Evolutionary conservation across 805 yeast genomes (phyloP).

Genomic region (Wickerhamiella azymoides): DNA sequence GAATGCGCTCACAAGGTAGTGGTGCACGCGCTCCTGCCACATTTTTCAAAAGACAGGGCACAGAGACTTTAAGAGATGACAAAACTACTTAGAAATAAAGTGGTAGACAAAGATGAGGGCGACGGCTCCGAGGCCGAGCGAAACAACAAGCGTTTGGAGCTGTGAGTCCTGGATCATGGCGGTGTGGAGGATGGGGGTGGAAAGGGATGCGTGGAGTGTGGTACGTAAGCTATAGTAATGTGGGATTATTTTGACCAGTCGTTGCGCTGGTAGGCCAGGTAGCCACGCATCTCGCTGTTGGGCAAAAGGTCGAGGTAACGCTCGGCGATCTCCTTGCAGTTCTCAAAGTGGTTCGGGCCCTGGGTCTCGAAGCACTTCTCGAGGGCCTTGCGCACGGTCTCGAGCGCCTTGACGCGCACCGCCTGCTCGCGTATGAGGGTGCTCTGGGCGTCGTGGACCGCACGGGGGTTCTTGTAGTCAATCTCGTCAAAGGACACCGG

Average conservation of each 20-base stretch:
- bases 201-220: neutral
- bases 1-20: slow-evolving; percentile 16
- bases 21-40: slow-evolving; percentile 18
- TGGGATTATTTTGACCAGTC: slow-evolving; percentile 56
- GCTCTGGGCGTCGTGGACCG: slow-evolving; percentile 59
- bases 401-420: slow-evolving; percentile 54
- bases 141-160: slow-evolving; percentile 55
- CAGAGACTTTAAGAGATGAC: neutral
- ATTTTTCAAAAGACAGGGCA: neutral
- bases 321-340: slow-evolving; percentile 61
- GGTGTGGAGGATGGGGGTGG: neutral
- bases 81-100: slow-evolving; percentile 27
- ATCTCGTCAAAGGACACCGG: slow-evolving; percentile 73
- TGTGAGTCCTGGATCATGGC: slow-evolving; percentile 74
- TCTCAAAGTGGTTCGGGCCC: slow-evolving; percentile 59
- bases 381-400: slow-evolving; percentile 57
- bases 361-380: slow-evolving; percentile 51
- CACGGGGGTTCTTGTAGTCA: slow-evolving; percentile 51
- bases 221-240: neutral
- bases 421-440: slow-evolving; percentile 70
- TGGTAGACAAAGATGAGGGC: slow-evolving; percentile 62
- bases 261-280: slow-evolving; percentile 75
- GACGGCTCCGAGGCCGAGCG: slow-evolving; percentile 61
- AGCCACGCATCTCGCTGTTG: slow-evolving; percentile 53
- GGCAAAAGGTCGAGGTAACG: slow-evolving; percentile 64